Evolutionary conservation across 1,284 basidiomycete genomes (phyloP), one percentile per base, ranked within the genome.

Genomic region (Entoloma clypeatum): DNA sequence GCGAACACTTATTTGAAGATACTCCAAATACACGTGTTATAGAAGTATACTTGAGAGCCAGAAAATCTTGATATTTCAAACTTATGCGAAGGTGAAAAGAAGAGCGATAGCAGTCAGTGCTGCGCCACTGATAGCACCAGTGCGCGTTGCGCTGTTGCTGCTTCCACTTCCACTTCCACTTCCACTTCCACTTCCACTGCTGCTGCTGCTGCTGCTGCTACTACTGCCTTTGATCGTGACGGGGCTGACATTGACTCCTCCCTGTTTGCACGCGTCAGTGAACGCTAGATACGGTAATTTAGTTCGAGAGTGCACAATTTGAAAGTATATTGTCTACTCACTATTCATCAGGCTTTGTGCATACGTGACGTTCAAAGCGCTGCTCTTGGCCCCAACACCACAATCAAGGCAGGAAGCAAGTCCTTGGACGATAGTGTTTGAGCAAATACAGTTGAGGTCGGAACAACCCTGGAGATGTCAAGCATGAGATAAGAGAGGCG

Each of bases 371-470:
- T 25, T 5, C 19, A 41, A 2, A 6, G 31, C 40, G 19, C 17
- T 22, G 11, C 23, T 22, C 22, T 36, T 36, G 5, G 23, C 25
- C 10, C 3, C 23, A 26, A 32, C 29, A 14, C 23, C 31, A 27
- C 40, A 41, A 24, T 24, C 14, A 19, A 41, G 17, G 14, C 40
- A 41, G 11, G 17, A 5, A 7, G 33, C 17, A 18, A 41, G 18
- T 7, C 14, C 32, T 5, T 36, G 17, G 9, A 28, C 29, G 6
- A 28, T 27, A 8, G 16, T 8, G 17, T 41, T 23, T 2, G 31
- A 27, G 32, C 40, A 41, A 17, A 36, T 11, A 13, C 40, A 41
- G 26, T 33, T 27, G 23, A 41, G 17, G 24, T 17, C 9, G 9
- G 8, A 8, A 19, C 33, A 28, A 11, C 18, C 23, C 33, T 41